Conservation (phyloP, 2,329 filamentous ascomycete species). For the Beauveria bassiana region DNA sequence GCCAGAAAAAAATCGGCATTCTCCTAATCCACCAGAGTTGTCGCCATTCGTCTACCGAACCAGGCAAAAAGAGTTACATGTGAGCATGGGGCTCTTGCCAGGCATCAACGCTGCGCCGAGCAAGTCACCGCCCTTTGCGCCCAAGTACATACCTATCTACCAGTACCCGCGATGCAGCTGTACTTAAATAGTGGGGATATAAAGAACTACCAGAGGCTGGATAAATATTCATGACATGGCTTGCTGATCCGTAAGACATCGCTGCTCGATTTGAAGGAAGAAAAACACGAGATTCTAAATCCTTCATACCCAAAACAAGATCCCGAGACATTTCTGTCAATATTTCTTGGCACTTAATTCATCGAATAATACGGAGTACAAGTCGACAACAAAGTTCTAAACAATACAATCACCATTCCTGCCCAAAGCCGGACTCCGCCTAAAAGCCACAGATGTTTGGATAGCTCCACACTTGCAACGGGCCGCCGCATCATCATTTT, state of each 20-base stretch:
- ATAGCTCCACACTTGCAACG: constrained; percentile 3
- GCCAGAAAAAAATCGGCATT: not conserved
- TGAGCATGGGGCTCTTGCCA: constrained; percentile 2
- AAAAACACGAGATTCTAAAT: no score
- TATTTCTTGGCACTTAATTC: not conserved
- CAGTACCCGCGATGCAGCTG: not conserved
- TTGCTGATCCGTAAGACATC: not conserved
- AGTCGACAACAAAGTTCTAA: not conserved
- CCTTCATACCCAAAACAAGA: not conserved
- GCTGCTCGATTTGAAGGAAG: not conserved
- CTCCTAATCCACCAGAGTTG: not conserved
- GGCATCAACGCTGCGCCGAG: not conserved
- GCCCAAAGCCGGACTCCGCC: not conserved
- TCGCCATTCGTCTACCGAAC: not conserved
- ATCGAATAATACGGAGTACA: not conserved
- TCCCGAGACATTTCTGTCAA: not conserved
- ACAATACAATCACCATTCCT: not conserved
- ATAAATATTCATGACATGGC: not conserved
- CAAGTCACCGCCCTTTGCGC: constrained; percentile 10
- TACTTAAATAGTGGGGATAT: not conserved
- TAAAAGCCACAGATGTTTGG: not conserved
- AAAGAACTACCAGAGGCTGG: no score
- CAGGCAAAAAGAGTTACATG: not conserved
- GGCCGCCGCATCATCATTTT: constrained; percentile 8
- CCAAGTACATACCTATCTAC: not conserved